Evolutionary conservation across 352 stramenopile genomes (phyloP).

Genomic region (Phytophthora colocasiae): DNA sequence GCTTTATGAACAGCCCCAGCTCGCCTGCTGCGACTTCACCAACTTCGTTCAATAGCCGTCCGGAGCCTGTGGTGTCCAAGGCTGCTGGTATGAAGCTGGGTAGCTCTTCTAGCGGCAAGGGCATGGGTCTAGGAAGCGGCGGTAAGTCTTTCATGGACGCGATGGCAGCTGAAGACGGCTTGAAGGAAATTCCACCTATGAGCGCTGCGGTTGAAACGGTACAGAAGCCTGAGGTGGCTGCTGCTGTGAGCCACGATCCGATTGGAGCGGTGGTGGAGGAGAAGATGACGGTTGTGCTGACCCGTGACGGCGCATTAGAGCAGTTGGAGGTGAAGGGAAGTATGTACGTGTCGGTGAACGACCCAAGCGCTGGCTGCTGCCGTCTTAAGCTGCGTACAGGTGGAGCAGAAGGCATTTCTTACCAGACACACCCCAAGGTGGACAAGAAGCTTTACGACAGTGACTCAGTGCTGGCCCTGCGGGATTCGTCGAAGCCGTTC

Average conservation of each 20-base stretch:
- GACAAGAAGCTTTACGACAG: slow-evolving; percentile 90
- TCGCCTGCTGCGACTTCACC: slow-evolving; percentile 66
- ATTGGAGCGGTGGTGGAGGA: slow-evolving; percentile 87
- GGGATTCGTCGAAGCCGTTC: slow-evolving; percentile 87
- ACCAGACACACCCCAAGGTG: slow-evolving; percentile 90
- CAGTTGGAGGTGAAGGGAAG: slow-evolving; percentile 90
- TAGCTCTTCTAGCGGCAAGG: slow-evolving; percentile 42
- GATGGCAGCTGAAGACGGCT: slow-evolving; percentile 85
- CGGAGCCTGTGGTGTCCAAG: slow-evolving; percentile 61
- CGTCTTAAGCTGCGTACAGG: slow-evolving; percentile 78
- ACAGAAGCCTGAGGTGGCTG: slow-evolving; percentile 64
- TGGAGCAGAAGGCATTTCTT: slow-evolving; percentile 73
- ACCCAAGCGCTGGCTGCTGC: slow-evolving; percentile 71
- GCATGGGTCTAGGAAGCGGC: slow-evolving; percentile 66
- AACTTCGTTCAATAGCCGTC: slow-evolving; percentile 64
- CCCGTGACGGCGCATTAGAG: slow-evolving; percentile 81
- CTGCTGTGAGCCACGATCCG: slow-evolving; percentile 79
- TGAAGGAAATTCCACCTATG: slow-evolving; percentile 89
- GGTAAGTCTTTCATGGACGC: slow-evolving; percentile 89
- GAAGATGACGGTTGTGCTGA: slow-evolving; percentile 88
- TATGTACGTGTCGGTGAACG: slow-evolving; percentile 86
- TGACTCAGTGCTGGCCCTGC: slow-evolving; percentile 80
- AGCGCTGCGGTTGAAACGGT: slow-evolving; percentile 69
- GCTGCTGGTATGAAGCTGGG: slow-evolving; percentile 75
- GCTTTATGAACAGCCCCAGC: slow-evolving; percentile 49